These are phyloP conservation scores for Dioscorea cayenensis DNA, from an alignment of 116 monocot species.

Conservation along the genomic window DNA sequence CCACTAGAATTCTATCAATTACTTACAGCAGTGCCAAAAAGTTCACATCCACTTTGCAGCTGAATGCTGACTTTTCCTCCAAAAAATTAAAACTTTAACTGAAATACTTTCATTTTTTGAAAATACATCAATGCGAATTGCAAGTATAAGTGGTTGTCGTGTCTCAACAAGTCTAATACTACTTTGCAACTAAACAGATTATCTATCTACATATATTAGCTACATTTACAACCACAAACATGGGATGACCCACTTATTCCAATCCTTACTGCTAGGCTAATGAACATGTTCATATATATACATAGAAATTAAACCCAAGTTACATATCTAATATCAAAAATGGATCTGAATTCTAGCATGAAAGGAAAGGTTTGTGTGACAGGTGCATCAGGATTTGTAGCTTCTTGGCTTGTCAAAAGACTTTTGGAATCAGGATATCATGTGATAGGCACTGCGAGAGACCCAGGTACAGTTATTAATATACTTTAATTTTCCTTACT, in stretches of 20 bases:
- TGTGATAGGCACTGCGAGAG: conserved; percentile 74
- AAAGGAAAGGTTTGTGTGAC: conserved; percentile 82
- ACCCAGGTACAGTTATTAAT: conserved; percentile 11
- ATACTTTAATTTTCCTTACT: background rate
- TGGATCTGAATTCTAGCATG: conserved; percentile 5
- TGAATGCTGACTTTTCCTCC: background rate
- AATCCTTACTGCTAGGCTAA: background rate
- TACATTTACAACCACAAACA: background rate
- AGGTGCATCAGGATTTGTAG: conserved; percentile 73
- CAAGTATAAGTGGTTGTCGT: background rate
- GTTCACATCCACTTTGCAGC: background rate
- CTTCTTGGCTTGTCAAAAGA: conserved; percentile 78
- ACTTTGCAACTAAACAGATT: background rate
- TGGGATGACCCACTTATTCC: background rate
- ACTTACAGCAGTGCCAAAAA: background rate
- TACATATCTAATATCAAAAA: background rate
- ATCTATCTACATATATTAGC: background rate
- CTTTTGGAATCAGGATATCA: conserved; percentile 64
- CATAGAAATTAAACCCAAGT: background rate
- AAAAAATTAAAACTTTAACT: too few species aligned
- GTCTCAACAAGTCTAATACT: background rate
- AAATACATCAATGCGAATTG: too few species aligned
- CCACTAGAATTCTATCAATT: background rate
- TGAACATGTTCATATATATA: background rate
- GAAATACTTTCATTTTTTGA: too few species aligned